These are phyloP conservation scores for Pythium aphanidermatum DNA, from an alignment of 352 stramenopile species.

Conservation along the genomic window DNA sequence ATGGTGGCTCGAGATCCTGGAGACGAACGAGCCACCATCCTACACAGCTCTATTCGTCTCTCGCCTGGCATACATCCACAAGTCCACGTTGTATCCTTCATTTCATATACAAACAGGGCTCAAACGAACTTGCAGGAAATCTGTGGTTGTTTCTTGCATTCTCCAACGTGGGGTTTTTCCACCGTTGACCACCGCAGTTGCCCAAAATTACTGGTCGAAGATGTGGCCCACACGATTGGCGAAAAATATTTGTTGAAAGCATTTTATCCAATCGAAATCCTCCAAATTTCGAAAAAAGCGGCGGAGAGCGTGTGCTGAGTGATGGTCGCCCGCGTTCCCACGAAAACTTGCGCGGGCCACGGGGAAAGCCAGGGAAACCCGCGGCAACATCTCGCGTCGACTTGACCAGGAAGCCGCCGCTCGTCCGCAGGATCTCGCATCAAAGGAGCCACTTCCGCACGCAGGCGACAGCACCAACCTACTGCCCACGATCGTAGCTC, in stretches of 20 bases:
- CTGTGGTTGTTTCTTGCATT: background rate
- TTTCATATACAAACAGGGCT: too few relatives aligned
- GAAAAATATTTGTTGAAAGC: background rate
- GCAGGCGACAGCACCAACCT: background rate
- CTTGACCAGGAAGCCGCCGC: background rate
- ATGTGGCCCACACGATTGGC: slow-evolving; percentile 6
- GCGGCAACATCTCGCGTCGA: slow-evolving; percentile 5
- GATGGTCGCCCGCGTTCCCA: slow-evolving; percentile 19
- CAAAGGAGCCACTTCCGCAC: background rate
- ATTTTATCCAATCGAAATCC: slow-evolving; percentile 13
- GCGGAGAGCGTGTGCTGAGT: slow-evolving; percentile 6
- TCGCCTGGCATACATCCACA: too few relatives aligned
- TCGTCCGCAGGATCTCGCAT: slow-evolving; percentile 6
- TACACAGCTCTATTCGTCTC: too few relatives aligned
- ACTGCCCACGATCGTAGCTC: slow-evolving; percentile 4
- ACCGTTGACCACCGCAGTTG: slow-evolving; percentile 1
- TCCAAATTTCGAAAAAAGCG: slow-evolving; percentile 6
- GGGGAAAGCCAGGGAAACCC: slow-evolving; percentile 6
- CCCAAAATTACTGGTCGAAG: slow-evolving; percentile 14
- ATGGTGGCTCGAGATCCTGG: too few relatives aligned
- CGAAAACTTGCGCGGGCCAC: slow-evolving; percentile 15
- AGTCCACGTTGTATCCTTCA: too few relatives aligned
- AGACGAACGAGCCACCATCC: too few relatives aligned
- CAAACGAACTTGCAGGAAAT: background rate
- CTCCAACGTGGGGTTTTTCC: background rate